Evolutionary conservation across 129 eudicot genomes (phyloP).

Genomic region (Dittrichia graveolens): DNA sequence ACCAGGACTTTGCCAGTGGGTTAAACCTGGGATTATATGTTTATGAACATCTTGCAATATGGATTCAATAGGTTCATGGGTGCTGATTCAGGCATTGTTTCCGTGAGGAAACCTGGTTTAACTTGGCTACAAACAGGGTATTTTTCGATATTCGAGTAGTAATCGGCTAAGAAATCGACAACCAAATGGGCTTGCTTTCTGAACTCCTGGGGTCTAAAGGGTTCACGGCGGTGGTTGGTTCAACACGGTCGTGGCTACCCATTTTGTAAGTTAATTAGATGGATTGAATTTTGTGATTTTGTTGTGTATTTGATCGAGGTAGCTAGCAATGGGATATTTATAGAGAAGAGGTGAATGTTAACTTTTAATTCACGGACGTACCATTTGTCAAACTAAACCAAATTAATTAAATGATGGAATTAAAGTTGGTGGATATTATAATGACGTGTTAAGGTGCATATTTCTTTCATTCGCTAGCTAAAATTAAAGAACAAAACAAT

Average conservation of each 20-base stretch:
- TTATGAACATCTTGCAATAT: conserved; percentile 40
- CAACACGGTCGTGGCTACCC: conserved; percentile 5
- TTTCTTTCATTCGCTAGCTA: too few species aligned
- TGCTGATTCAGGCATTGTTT: conserved; percentile 34
- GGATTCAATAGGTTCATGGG: conserved; percentile 39
- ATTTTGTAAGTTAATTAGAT: neutral
- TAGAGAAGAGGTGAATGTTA: too few species aligned
- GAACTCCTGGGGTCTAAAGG: conserved; percentile 46
- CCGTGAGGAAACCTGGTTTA: conserved; percentile 35
- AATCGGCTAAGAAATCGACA: conserved; percentile 45
- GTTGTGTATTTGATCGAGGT: too few species aligned
- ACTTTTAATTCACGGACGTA: too few species aligned
- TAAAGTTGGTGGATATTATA: too few species aligned
- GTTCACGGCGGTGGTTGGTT: conserved; percentile 4
- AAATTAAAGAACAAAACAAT: too few species aligned
- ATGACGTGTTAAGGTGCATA: too few species aligned
- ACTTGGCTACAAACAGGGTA: conserved; percentile 46
- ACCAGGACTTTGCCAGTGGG: conserved; percentile 53
- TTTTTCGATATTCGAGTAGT: conserved; percentile 35
- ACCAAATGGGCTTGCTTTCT: conserved; percentile 41
- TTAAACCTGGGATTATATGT: conserved; percentile 42
- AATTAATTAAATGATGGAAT: too few species aligned
- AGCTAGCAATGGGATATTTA: too few species aligned
- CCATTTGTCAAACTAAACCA: too few species aligned
- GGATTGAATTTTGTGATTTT: neutral